These are phyloP conservation scores for Fusarium sp. DNA, from an alignment of 2,329 filamentous ascomycete genomes.

Conservation along the genomic window DNA sequence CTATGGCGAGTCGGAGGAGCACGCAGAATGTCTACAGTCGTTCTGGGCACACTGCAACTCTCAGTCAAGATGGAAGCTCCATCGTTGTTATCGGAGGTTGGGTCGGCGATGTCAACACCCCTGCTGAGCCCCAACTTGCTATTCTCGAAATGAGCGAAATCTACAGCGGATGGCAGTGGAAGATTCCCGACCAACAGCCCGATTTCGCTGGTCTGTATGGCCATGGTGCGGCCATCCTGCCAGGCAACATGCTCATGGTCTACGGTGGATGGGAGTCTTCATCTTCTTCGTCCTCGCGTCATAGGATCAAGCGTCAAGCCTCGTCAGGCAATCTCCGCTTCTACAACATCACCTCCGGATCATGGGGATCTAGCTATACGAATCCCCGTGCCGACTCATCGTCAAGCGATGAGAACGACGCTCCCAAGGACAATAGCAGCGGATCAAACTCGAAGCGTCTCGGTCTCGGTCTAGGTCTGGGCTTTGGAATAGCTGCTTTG, in stretches of 20 bases:
- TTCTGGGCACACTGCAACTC: slow-evolving; percentile 87
- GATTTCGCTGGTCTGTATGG: slow-evolving; percentile 65
- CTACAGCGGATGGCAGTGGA: slow-evolving; percentile 81
- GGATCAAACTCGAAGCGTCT: slow-evolving; percentile 42
- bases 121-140: slow-evolving; percentile 84
- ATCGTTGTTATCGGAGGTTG: slow-evolving; percentile 88
- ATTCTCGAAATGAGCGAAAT: slow-evolving; percentile 79
- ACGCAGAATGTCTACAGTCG: slow-evolving; percentile 73
- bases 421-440: slow-evolving; percentile 38
- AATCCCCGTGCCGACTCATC: slow-evolving; percentile 53
- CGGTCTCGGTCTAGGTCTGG: slow-evolving; percentile 60
- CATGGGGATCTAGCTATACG: slow-evolving; percentile 63
- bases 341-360: slow-evolving; percentile 67
- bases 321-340: slow-evolving; percentile 54
- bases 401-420: slow-evolving; percentile 25
- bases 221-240: slow-evolving; percentile 71
- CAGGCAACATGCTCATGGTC: slow-evolving; percentile 75
- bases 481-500: slow-evolving; percentile 67
- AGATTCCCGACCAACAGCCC: slow-evolving; percentile 65
- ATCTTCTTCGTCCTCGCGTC: slow-evolving; percentile 45
- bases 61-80: slow-evolving; percentile 81
- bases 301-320: slow-evolving; percentile 51
- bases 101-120: slow-evolving; percentile 82
- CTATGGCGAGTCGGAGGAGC: slow-evolving; percentile 19
- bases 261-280: slow-evolving; percentile 72